These are phyloP conservation scores for Corchorus olitorius DNA, from an alignment of 345 rosid species.

Conservation along the genomic window DNA sequence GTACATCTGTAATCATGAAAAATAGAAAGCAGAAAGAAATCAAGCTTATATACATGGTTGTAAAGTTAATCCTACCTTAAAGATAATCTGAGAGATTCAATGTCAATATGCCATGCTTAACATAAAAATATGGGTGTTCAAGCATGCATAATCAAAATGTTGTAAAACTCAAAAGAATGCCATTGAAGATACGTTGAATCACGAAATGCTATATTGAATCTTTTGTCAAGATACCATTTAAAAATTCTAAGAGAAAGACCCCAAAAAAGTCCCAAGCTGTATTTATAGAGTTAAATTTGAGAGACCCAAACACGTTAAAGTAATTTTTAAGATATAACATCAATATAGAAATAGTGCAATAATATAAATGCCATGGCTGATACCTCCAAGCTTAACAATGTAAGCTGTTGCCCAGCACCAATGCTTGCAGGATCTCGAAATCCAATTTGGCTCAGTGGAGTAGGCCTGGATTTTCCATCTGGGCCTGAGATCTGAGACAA, in stretches of 20 bases:
- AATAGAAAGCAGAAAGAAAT: neutral
- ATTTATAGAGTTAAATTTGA: neutral
- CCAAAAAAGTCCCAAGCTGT: neutral
- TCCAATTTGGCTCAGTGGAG: slow-evolving; percentile 95
- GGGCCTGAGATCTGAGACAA: slow-evolving; percentile 93
- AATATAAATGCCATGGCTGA: slow-evolving; percentile 5
- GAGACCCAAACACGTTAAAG: neutral
- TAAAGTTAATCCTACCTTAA: neutral
- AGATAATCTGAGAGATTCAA: neutral
- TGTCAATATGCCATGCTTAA: neutral
- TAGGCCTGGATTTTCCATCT: slow-evolving; percentile 64
- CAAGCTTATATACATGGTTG: neutral
- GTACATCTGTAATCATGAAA: neutral
- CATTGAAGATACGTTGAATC: neutral
- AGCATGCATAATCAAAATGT: neutral
- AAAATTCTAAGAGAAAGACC: neutral
- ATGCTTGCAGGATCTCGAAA: slow-evolving; percentile 94
- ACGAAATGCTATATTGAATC: neutral
- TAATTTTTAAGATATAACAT: neutral
- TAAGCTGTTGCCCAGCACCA: slow-evolving; percentile 95
- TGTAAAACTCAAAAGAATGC: neutral
- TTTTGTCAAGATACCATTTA: neutral
- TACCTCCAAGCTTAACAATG: slow-evolving; percentile 92
- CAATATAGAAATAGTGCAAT: neutral
- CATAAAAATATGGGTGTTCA: neutral